phyloP scores from a whole-genome alignment of 2,329 filamentous ascomycete genomes.

The Ceratocystis variospora region DNA sequence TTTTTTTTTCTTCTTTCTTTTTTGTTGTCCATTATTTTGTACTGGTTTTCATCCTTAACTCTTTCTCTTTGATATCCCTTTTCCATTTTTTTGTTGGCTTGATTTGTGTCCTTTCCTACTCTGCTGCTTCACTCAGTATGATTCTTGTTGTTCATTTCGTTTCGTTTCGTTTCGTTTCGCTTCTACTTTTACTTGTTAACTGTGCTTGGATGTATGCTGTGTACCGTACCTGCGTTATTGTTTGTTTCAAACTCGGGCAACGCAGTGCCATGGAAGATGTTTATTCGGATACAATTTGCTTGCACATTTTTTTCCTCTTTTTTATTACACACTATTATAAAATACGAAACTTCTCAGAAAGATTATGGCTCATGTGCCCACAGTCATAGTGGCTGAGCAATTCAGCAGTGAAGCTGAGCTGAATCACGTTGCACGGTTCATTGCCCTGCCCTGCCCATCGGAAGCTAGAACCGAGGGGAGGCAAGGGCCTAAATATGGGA shows the following conservation, averaged over 20 bases:
- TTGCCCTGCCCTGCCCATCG: neutral
- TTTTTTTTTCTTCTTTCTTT: neutral
- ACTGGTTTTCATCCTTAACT: too few relatives aligned
- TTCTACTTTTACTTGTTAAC: neutral
- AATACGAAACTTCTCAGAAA: neutral
- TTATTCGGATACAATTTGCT: neutral
- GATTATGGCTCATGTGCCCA: neutral
- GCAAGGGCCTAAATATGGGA: neutral
- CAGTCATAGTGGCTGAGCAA: neutral
- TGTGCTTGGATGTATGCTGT: neutral
- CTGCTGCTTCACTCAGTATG: too few relatives aligned
- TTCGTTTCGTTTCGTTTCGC: neutral
- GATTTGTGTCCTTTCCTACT: too few relatives aligned
- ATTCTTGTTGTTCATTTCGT: too few relatives aligned
- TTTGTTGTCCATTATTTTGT: constrained; percentile 6
- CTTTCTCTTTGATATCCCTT: too few relatives aligned
- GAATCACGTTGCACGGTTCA: constrained; percentile 2
- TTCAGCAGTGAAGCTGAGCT: neutral
- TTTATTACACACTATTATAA: too few relatives aligned
- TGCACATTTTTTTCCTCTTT: too few relatives aligned
- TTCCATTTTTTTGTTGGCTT: neutral
- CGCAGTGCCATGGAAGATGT: neutral
- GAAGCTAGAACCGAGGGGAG: neutral
- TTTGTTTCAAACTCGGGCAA: neutral
- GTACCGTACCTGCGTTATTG: neutral